Base-by-base conservation (phyloP, 352 stramenopile species). In the Phytophthora ohioensis region DNA sequence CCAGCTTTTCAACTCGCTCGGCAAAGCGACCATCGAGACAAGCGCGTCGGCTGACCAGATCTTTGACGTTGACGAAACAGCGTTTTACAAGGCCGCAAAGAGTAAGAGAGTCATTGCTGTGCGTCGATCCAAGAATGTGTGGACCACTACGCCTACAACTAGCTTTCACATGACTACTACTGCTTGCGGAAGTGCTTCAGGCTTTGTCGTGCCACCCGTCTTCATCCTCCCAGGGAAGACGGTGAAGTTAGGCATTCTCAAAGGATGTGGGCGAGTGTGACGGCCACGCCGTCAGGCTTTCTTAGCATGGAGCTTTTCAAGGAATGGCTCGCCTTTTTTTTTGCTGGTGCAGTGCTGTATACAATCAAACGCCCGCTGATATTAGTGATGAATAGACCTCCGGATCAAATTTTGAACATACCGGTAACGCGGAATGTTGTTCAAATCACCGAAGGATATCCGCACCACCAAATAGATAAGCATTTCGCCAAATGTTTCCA, bases 131-230 rank as follows among this genome's bases (percentile, higher is more conserved):
- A 46, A 15, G 11, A 57, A 36, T 27, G 36, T 58, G 38, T 58
- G 52, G 52, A 47, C 32, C 35, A 36, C 52, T 12, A 27, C 27
- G 15, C 52, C 35, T 36, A 47, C 52, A 9, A 43, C 30, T n/a
- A 58, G 30, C 21, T 58, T 36, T 21, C 52, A 57, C 34, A 31
- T 57, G 32, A 43, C 51, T 35, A 47, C 34, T 34, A 42, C 47
- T 43, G 51, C 51, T 3, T 57, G 51, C 35, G 34, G 34, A n/a
- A 57, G 21, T 21, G 21, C 32, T 0, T 45, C 51, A 15, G 34
- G 34, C 15, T 57, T 57, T 17, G 8, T 57, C 10, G 51, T 45
- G 3, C 51, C 51, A 10, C 15, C 34, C 34, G 34, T 21, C 21
- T 57, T 57, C 6, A 46, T 57, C 10, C 32, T 57, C 6, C 34